Base-by-base conservation (phyloP, 352 stramenopile species). In the Pythium phragmitis region DNA sequence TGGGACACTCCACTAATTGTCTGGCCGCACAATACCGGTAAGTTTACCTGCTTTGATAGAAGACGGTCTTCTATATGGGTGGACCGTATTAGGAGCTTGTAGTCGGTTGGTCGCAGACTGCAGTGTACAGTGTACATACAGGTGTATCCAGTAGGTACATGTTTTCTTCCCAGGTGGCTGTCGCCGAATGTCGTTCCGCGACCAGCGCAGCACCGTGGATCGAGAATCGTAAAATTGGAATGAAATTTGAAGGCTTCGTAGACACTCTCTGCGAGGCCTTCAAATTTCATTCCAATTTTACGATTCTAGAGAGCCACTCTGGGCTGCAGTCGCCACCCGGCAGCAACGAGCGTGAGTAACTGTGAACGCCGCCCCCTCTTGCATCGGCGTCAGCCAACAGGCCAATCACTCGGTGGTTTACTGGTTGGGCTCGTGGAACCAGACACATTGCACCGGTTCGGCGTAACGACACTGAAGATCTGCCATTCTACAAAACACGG, bases 291-390 rank as follows among this genome's bases (percentile, higher is more conserved):
- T 21, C 21, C 21, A 21, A 21, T 21, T 21, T 21, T 21, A 21
- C 21, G 21, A 21, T 21, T 21, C 21, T 21, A 21, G 11, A 34
- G 21, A n/a, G 46, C 7, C n/a, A 34, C 8, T 51, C 11, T 12
- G 37, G 28, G 26, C 26, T 6, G 30, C 3, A 26, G 14, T 12
- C 48, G 48, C 48, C 48, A 54, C 30, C 48, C 48, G 48, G 48
- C 48, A 54, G 48, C 48, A 54, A 54, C 48, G 48, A 23, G 14
- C 26, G 48, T 54, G 48, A 54, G 48, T 54, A 54, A 54, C 28
- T 33, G 14, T 37, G n/a, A 21, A 6, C 46, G 11, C 1, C 16
- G 6, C 46, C 46, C 23, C 17, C 48, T 54, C 48, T 54, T 37
- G 48, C 48, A 54, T 54, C 48, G 48, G 48, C 48, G 48, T 54